Evolutionary conservation across 2,329 filamentous ascomycete species (phyloP), one percentile per base, ranked within the genome.

Genomic region (Thelonectria discophora): DNA sequence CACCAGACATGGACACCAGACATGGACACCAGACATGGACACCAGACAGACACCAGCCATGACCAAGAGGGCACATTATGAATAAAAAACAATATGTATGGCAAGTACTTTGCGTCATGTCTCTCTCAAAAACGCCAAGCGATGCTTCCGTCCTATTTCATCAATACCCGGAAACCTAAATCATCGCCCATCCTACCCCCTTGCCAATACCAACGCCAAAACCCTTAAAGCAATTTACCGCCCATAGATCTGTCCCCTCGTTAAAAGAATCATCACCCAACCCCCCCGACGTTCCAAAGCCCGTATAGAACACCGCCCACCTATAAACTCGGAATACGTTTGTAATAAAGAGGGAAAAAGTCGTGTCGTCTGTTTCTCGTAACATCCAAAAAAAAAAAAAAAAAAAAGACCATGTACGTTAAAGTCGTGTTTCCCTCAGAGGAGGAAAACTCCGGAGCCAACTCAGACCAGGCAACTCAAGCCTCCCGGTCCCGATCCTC

Each of bases 41-140:
- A n/a, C n/a, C n/a, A n/a, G n/a, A n/a, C n/a, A n/a, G n/a, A n/a
- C n/a, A n/a, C n/a, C n/a, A n/a, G n/a, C n/a, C n/a, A n/a, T n/a
- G n/a, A n/a, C n/a, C n/a, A n/a, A n/a, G 24, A 7, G 7, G 24
- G 24, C 24, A 24, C 24, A 24, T 24, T 24, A 7, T 24, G 24
- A 24, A 24, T 24, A 4, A 24, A 24, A 24, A 24, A 24, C 4
- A 4, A 24, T 7, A 24, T 24, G 24, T 24, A 24, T 24, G 4
- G 24, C 7, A 7, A 24, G 24, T 24, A 24, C 24, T 4, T 42
- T 42, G 13, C n/a, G 24, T 37, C 30, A n/a, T 30, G 18, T 50
- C n/a, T 24, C 42, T 48, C 57, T 46, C 54, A 58, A 39, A 55
- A 72, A 72, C 70, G 70, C 70, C 70, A 39, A 64, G 54, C 65